phyloP scores from a whole-genome alignment of 1,284 basidiomycete genomes.

The Phellinidium pouzarii region DNA sequence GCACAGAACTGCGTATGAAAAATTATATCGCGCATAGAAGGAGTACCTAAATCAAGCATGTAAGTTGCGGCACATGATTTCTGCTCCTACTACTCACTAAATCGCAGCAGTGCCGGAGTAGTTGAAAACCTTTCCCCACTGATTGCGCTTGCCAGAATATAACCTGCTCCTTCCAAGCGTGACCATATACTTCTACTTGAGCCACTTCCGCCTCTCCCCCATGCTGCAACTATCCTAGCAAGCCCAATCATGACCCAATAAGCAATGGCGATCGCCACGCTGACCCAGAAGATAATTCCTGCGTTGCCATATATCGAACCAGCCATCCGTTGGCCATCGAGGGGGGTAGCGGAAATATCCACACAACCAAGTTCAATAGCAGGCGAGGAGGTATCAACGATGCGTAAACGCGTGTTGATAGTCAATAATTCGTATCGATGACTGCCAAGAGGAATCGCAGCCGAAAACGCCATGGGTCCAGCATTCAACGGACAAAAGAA shows the following conservation, averaged over 20 bases:
- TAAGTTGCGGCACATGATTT: slow-evolving; percentile 20
- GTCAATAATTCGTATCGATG: slow-evolving; percentile 74
- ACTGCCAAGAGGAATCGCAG: slow-evolving; percentile 61
- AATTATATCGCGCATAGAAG: slow-evolving; percentile 87
- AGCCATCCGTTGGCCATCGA: slow-evolving; percentile 37
- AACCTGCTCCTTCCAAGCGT: slow-evolving; percentile 71
- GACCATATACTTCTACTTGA: slow-evolving; percentile 57
- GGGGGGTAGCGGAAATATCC: slow-evolving; percentile 73
- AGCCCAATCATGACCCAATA: slow-evolving; percentile 79
- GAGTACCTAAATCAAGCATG: slow-evolving; percentile 60
- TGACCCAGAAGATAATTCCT: slow-evolving; percentile 75
- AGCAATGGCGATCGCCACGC: slow-evolving; percentile 67
- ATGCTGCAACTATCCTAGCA: slow-evolving; percentile 79
- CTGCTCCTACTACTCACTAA: slow-evolving; percentile 48
- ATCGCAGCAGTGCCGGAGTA: slow-evolving; percentile 82
- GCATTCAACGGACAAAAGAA: slow-evolving; percentile 66
- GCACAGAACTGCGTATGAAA: slow-evolving; percentile 91
- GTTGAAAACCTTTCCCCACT: slow-evolving; percentile 85
- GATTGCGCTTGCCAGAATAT: slow-evolving; percentile 86
- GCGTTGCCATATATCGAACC: slow-evolving; percentile 68
- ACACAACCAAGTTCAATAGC: slow-evolving; percentile 77
- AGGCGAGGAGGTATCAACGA: slow-evolving; percentile 72
- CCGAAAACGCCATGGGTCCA: slow-evolving; percentile 78
- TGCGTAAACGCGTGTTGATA: slow-evolving; percentile 75
- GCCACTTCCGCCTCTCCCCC: slow-evolving; percentile 61